Conservation (phyloP, 2,329 filamentous ascomycete species). For the Fusarium secorum region DNA sequence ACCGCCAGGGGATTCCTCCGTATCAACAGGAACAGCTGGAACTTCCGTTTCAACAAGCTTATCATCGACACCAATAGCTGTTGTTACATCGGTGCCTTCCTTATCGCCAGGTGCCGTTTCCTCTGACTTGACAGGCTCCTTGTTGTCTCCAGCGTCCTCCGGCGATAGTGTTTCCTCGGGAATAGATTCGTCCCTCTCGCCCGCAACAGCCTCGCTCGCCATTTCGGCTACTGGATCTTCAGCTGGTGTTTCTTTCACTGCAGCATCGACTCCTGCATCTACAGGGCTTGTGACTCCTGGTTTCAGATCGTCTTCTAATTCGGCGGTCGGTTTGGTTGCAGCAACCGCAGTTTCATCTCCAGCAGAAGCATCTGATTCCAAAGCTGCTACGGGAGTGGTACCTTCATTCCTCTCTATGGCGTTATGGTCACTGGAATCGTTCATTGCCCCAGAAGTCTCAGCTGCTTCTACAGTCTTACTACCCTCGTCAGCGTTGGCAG, state of each 20-base stretch:
- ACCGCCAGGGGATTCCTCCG: not conserved
- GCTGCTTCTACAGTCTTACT: not conserved
- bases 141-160: not conserved
- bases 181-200: not conserved
- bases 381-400: not conserved
- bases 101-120: constrained; percentile 2
- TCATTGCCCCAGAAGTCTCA: not conserved
- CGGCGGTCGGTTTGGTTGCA: not conserved
- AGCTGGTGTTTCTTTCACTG: not conserved
- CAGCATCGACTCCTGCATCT: not conserved
- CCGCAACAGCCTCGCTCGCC: not conserved
- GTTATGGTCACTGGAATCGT: not conserved
- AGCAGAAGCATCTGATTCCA: not conserved
- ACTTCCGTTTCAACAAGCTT: not conserved
- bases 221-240: not conserved
- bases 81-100: not conserved
- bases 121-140: not conserved
- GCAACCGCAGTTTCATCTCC: not conserved
- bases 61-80: not conserved
- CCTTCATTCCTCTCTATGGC: not conserved
- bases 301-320: not conserved
- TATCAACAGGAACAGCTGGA: not conserved
- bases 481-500: constrained; percentile 1
- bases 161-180: not conserved
- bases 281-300: not conserved